These are phyloP conservation scores for Aspergillus sp. DNA, from an alignment of 2,329 filamentous ascomycete species.

Conservation along the genomic window DNA sequence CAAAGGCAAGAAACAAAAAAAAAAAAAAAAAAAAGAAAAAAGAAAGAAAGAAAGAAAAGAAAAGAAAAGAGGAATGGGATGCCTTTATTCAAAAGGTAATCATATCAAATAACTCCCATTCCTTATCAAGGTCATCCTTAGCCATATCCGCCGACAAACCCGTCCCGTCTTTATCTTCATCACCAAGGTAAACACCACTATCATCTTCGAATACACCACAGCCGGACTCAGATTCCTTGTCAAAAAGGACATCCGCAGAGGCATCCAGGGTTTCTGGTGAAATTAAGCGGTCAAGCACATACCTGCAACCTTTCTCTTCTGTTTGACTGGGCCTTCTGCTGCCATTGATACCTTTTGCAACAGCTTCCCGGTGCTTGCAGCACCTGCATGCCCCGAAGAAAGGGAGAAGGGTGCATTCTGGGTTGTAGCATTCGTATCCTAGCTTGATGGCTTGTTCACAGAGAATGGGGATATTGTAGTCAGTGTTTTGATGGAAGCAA, in stretches of 20 bases:
- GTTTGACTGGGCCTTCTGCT: neutral
- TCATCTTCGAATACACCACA: neutral
- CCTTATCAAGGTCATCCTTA: slow-evolving; percentile 2
- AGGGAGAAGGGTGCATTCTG: slow-evolving; percentile 6
- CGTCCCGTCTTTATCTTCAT: slow-evolving; percentile 2
- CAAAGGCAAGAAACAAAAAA: neutral
- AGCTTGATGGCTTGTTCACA: slow-evolving; percentile 9
- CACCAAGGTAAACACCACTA: slow-evolving; percentile 1
- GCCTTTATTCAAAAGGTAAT: slow-evolving; percentile 10
- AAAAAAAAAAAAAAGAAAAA: neutral
- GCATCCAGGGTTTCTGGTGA: neutral
- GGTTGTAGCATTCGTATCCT: slow-evolving; percentile 10
- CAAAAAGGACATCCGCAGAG: neutral
- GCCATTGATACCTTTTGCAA: neutral
- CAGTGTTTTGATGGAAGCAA: slow-evolving; percentile 12
- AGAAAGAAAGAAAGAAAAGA: neutral
- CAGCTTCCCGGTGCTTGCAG: slow-evolving; percentile 4
- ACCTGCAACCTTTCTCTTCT: neutral
- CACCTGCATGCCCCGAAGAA: slow-evolving; percentile 9
- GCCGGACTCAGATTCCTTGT: neutral
- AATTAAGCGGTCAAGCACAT: neutral
- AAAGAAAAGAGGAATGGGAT: neutral
- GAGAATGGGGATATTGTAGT: slow-evolving; percentile 7
- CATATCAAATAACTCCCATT: slow-evolving; percentile 9
- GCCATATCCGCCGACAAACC: neutral